These are phyloP conservation scores for Artemisia annua DNA, from an alignment of 129 eudicot species.

Conservation along the genomic window DNA sequence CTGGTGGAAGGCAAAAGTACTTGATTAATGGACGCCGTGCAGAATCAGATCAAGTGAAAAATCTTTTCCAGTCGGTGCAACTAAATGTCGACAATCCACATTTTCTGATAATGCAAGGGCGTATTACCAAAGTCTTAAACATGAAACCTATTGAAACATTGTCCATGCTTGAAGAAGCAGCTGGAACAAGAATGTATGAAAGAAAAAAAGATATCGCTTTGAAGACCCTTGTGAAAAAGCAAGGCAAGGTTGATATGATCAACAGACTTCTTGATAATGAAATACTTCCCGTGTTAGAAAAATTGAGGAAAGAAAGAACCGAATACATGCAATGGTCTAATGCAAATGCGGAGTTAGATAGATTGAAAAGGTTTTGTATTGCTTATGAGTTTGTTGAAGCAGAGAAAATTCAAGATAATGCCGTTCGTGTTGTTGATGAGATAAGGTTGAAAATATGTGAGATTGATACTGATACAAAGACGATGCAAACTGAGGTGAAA, in stretches of 20 bases:
- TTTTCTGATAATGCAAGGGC: conserved; percentile 99
- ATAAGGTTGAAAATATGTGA: conserved; percentile 67
- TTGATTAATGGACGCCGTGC: conserved; percentile 97
- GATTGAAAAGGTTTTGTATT: conserved; percentile 87
- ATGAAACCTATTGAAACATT: conserved; percentile 99
- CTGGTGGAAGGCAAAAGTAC: conserved; percentile 99
- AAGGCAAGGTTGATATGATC: conserved; percentile 91
- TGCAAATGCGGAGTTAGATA: conserved; percentile 91
- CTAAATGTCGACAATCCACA: conserved; percentile 99
- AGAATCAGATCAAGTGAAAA: conserved; percentile 93
- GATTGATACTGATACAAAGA: conserved; percentile 43
- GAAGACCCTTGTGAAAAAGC: conserved; percentile 94
- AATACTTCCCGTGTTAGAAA: conserved; percentile 91
- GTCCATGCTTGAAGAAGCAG: conserved; percentile 99
- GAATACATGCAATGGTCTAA: conserved; percentile 99
- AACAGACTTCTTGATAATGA: conserved; percentile 96
- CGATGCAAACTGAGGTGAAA: conserved; percentile 53
- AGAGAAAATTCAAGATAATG: conserved; percentile 72
- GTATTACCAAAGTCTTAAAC: conserved; percentile 92
- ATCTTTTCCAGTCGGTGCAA: conserved; percentile 98
- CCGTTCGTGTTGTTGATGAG: conserved; percentile 67
- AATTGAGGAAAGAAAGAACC: conserved; percentile 88
- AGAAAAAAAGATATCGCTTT: conserved; percentile 92
- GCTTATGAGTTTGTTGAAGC: conserved; percentile 92
- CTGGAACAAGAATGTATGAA: conserved; percentile 99